Conservation (phyloP, 2,329 filamentous ascomycete genomes). For the Endoconidiophora polonica region DNA sequence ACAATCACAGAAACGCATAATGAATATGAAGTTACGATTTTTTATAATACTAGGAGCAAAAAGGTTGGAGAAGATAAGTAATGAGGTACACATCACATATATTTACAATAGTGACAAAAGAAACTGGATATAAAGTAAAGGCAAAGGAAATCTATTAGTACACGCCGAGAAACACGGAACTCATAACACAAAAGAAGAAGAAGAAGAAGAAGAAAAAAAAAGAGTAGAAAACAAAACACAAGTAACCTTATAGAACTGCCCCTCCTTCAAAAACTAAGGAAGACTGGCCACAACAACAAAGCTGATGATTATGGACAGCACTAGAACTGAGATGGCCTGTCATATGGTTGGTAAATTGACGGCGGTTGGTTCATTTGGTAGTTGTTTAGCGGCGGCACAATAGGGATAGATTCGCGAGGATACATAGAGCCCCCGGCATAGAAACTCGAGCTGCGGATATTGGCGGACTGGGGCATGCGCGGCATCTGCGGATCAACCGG, state of each 20-base stretch:
- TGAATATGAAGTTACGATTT: too few relatives aligned
- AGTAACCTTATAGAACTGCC: not conserved
- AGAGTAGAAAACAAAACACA: not conserved
- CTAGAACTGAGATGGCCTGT: not conserved
- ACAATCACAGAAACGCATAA: too few relatives aligned
- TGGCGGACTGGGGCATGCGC: not conserved
- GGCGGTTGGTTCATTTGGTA: not conserved
- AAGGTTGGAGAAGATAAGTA: not conserved
- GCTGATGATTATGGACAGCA: not conserved
- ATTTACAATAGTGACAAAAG: not conserved
- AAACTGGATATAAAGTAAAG: too few relatives aligned
- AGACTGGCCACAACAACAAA: not conserved
- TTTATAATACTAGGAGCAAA: too few relatives aligned
- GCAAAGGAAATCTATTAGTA: not conserved
- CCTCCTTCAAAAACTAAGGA: not conserved
- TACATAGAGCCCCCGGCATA: not conserved
- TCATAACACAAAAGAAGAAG: not conserved
- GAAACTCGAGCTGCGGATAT: not conserved
- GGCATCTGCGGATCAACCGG: conserved; percentile 4
- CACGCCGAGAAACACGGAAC: not conserved
- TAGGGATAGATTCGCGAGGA: conserved; percentile 3
- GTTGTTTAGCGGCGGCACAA: conserved; percentile 1
- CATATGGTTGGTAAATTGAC: not conserved
- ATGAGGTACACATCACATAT: not conserved
- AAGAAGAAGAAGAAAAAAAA: not conserved